These are phyloP conservation scores for Rhizomucor miehei DNA, from an alignment of 371 early-diverging fungal species.

Conservation along the genomic window DNA sequence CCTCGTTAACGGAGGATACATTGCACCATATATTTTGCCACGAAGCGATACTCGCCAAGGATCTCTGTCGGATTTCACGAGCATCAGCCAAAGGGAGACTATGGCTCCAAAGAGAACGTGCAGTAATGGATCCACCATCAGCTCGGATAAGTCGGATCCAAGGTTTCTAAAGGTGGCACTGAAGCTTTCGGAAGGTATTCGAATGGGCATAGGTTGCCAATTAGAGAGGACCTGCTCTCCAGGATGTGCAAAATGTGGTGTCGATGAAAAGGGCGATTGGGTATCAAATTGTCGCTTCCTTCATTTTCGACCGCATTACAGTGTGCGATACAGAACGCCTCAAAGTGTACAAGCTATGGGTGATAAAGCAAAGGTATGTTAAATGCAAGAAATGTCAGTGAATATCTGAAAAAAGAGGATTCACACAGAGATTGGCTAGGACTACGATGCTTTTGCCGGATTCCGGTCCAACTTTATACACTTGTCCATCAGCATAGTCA, in stretches of 20 bases:
- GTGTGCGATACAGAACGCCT: conserved; percentile 48
- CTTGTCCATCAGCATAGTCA: conserved; percentile 52
- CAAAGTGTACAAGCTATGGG: conserved; percentile 23
- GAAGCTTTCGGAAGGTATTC: conserved; percentile 40
- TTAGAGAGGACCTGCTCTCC: conserved; percentile 22
- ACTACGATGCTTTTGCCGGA: conserved; percentile 62
- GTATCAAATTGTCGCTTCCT: conserved; percentile 30
- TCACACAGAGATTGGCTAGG: conserved; percentile 14
- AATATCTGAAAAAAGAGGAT: not conserved
- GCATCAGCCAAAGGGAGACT: not conserved
- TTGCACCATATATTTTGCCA: conserved; percentile 16
- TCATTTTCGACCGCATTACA: conserved; percentile 51
- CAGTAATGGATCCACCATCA: conserved; percentile 3
- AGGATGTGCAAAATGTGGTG: conserved; percentile 48
- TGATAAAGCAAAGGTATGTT: conserved; percentile 33
- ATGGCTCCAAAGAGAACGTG: conserved; percentile 6
- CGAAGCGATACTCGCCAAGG: not conserved
- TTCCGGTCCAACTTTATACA: conserved; percentile 66
- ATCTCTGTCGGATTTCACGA: too few relatives aligned
- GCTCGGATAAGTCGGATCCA: conserved; percentile 3
- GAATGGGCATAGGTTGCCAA: conserved; percentile 48
- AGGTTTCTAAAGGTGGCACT: conserved; percentile 37
- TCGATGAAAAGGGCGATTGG: conserved; percentile 8
- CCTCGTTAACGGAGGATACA: conserved; percentile 33
- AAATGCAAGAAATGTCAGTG: not conserved